Evolutionary conservation across 2,329 filamentous ascomycete genomes (phyloP).

Genomic region (Tolypocladium cylindrosporum): DNA sequence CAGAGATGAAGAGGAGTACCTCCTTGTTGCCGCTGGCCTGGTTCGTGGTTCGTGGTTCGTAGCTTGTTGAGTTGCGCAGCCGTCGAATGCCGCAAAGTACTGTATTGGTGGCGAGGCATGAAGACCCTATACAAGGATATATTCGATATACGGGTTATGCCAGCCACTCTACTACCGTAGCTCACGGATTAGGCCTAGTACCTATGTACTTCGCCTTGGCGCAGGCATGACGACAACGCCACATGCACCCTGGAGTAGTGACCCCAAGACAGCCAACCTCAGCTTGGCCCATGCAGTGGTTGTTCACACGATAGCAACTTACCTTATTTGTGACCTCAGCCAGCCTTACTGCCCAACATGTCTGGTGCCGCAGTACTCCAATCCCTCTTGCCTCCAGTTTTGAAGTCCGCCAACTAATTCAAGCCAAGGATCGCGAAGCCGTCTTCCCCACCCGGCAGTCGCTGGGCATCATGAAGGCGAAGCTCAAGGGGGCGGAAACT

Average conservation of each 20-base stretch:
- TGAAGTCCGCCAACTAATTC: background rate
- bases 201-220: background rate
- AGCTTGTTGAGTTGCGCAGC: background rate
- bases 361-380: conserved; percentile 20
- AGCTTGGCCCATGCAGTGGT: background rate
- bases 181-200: too few species aligned
- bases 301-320: background rate
- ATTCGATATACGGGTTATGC: background rate
- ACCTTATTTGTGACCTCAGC: background rate
- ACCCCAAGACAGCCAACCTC: background rate
- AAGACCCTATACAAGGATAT: background rate
- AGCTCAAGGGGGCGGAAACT: conserved; percentile 86
- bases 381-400: background rate
- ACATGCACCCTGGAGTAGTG: background rate
- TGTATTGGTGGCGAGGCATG: too few species aligned
- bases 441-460: conserved; percentile 98
- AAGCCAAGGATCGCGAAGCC: conserved; percentile 71
- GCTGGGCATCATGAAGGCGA: conserved; percentile 92
- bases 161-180: too few species aligned
- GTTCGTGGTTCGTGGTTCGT: background rate
- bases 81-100: background rate
- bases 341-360: conserved; percentile 11
- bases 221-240: background rate
- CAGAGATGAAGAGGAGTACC: background rate
- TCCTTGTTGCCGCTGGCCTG: background rate